Conservation (phyloP, 208 protist species). For the Trypanosoma theileri region DNA sequence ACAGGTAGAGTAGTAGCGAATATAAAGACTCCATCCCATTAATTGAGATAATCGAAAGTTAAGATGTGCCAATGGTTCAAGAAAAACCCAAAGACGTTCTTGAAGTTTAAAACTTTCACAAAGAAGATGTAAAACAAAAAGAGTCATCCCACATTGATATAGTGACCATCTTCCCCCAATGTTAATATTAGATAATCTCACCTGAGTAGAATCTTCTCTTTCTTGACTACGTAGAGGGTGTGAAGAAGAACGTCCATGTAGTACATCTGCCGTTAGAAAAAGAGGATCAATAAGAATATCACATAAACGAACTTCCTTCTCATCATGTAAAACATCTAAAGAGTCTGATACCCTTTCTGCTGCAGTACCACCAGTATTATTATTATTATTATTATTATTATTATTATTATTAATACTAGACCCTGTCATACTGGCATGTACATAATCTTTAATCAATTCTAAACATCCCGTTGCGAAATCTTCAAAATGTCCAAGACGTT, state of each 20-base stretch:
- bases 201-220: neutral
- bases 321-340: neutral
- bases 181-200: neutral
- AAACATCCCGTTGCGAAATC: conserved; percentile 26
- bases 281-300: conserved; percentile 30
- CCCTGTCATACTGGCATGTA: conserved; percentile 21
- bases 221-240: neutral
- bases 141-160: conserved; percentile 38
- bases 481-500: conserved; percentile 18
- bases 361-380: neutral
- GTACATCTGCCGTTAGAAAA: conserved; percentile 18
- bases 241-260: neutral
- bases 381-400: neutral
- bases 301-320: conserved; percentile 17
- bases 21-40: conserved; percentile 50
- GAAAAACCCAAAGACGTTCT: conserved; percentile 54
- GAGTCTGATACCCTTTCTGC: neutral
- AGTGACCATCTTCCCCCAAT: conserved; percentile 31
- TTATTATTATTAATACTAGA: conserved; percentile 10
- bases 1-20: conserved; percentile 46
- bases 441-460: conserved; percentile 27
- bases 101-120: conserved; percentile 67
- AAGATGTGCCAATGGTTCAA: conserved; percentile 44
- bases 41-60: conserved; percentile 36
- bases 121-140: conserved; percentile 63